phyloP scores from a whole-genome alignment of 352 stramenopile genomes.

The Globisporangium rhizosaccharum region DNA sequence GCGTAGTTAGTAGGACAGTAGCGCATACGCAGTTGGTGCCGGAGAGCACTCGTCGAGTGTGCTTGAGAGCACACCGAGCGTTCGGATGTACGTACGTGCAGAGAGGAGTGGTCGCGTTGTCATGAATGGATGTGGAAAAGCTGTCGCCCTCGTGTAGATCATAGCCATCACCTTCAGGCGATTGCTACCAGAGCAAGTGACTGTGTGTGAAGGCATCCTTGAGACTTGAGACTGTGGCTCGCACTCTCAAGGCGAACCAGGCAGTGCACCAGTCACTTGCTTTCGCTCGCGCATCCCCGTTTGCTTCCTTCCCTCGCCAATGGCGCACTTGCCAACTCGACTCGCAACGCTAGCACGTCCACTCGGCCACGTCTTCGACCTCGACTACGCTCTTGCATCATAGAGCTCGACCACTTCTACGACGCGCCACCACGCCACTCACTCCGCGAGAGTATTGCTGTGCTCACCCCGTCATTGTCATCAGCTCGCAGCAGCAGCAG shows the following conservation, averaged over 20 bases:
- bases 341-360: neutral
- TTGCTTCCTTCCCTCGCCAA: too few species aligned
- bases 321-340: too few species aligned
- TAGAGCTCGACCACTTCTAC: neutral
- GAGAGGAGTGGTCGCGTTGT: constrained; percentile 1
- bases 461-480: neutral
- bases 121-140: neutral
- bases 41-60: too few species aligned
- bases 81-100: neutral
- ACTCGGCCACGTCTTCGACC: neutral
- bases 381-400: neutral
- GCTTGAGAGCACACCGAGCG: too few species aligned
- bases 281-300: too few species aligned
- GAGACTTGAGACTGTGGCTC: too few species aligned
- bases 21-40: too few species aligned
- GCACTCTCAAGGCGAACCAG: too few species aligned
- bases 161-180: too few species aligned
- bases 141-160: neutral
- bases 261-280: too few species aligned
- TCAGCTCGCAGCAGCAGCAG: neutral
- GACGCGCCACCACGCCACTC: neutral
- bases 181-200: too few species aligned
- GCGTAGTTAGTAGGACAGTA: neutral
- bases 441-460: neutral
- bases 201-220: too few species aligned